A percentile compares a stretch with the other conserved stretches of the same genome.
Conservation (phyloP, 2,329 filamentous ascomycete species). For the Microsporum ferrugineum region DNA sequence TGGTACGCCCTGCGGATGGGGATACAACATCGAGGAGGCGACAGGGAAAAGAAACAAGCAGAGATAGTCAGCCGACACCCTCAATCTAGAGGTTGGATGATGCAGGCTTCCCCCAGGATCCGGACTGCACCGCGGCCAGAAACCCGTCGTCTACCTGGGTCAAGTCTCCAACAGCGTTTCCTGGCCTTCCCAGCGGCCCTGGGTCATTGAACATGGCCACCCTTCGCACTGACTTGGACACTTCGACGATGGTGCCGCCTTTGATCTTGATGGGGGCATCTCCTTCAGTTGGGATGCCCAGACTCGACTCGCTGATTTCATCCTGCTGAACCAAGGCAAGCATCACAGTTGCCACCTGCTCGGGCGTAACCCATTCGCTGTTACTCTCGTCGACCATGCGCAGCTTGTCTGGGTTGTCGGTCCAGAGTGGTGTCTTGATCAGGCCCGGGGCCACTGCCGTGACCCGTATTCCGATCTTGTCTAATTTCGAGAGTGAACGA, state of each 20-base stretch:
- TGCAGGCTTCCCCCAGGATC: constrained; percentile 37
- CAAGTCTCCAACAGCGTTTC: constrained; percentile 37
- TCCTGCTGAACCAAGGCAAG: constrained; percentile 43
- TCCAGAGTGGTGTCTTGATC: constrained; percentile 52
- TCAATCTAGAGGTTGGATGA: not conserved
- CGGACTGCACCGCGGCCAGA: constrained; percentile 37
- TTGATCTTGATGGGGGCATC: constrained; percentile 27
- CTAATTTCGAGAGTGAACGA: constrained; percentile 38
- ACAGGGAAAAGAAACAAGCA: not conserved
- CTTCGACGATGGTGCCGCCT: constrained; percentile 46
- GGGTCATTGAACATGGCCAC: constrained; percentile 44
- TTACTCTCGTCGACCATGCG: constrained; percentile 36
- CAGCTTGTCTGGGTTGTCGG: constrained; percentile 50
- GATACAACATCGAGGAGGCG: not conserved
- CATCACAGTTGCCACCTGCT: constrained; percentile 51
- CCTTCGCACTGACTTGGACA: constrained; percentile 42
- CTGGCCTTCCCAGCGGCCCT: constrained; percentile 38
- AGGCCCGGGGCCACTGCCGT: constrained; percentile 50
- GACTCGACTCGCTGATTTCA: constrained; percentile 28
- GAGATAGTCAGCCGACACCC: not conserved
- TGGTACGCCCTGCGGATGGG: no score
- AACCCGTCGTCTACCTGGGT: constrained; percentile 37
- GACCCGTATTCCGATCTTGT: constrained; percentile 42
- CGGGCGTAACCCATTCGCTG: constrained; percentile 49
- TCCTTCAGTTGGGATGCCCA: constrained; percentile 20